These are phyloP conservation scores for Phialophora macrospora DNA, from an alignment of 2,329 filamentous ascomycete genomes.

Conservation along the genomic window DNA sequence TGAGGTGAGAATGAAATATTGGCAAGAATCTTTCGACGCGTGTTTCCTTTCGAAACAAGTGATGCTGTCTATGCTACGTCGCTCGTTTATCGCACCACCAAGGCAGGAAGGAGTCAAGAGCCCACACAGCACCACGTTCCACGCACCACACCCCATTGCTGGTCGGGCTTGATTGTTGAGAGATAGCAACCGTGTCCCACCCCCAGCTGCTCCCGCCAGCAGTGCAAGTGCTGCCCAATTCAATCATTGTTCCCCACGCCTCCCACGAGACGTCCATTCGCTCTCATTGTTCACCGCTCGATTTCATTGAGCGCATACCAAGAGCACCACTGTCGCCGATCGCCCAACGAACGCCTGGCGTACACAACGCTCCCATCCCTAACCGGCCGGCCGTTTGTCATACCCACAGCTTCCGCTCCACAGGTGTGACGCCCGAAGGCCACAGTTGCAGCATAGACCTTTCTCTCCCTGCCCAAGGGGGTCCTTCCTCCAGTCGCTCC, in stretches of 20 bases:
- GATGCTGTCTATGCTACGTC: slow-evolving; percentile 2
- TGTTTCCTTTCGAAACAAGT: not conserved
- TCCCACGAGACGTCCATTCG: slow-evolving; percentile 1
- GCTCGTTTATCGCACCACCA: slow-evolving; percentile 1
- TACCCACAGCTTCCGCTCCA: not conserved
- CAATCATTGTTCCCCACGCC: not conserved
- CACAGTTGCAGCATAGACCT: slow-evolving; percentile 4
- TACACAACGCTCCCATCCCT: not conserved
- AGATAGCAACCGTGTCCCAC: not conserved
- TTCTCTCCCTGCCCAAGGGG: slow-evolving; percentile 3
- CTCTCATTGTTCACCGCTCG: not conserved
- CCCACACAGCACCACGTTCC: not conserved
- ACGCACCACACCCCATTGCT: not conserved
- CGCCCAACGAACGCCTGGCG: not conserved
- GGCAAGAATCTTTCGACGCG: not conserved
- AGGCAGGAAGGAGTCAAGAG: not conserved
- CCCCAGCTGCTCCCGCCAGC: not conserved
- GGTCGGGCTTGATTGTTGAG: not conserved
- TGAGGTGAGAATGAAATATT: not conserved
- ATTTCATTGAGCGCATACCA: slow-evolving; percentile 4
- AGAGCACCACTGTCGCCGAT: not conserved
- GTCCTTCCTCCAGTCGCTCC: not conserved
- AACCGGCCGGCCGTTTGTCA: slow-evolving; percentile 1
- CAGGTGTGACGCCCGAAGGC: slow-evolving; percentile 1
- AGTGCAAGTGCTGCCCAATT: not conserved